Evolutionary conservation across 805 yeast species (phyloP), one percentile per base, ranked within the genome.

Genomic region (Clavispora fructus): DNA sequence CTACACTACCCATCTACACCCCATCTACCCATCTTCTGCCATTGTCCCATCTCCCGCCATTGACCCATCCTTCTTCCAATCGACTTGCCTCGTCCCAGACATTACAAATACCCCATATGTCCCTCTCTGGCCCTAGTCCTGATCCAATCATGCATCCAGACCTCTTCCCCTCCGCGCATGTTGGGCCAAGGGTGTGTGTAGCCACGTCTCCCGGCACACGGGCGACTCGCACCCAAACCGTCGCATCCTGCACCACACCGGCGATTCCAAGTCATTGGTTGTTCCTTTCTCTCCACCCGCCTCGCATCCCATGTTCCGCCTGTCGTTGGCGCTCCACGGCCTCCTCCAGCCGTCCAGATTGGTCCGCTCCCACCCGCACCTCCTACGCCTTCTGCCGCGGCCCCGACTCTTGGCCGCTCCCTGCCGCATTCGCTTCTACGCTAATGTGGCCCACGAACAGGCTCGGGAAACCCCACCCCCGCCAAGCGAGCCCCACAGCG

Each of bases 301-400:
- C 30, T 43, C 19, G 38, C 45, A 28, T 27, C 30, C 38, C 33
- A 37, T 38, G 25, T 27, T 23, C 16, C 41, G 40, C 19, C 35
- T 12, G 27, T 13, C 39, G 29, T 37, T 37, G 39, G 28, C 28
- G 28, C 17, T 25, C n/a, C 28, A 14, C 28, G 11, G 14, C 14
- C 28, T 12, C 17, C 11, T 37, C 17, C 10, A 9, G 28, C 39
- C 28, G 14, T 7, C 29, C 16, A 37, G 7, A 13, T n/a, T 19
- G 28, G 6, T 29, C 14, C 39, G 19, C 14, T 2, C 19, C 29
- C 40, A 6, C n/a, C 29, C 7, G 6, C 3, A 10, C 6, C 29
- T n/a, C 6, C 41, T 17, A 10, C 37, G 25, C 25, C 23, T 33
- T 16, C 25, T 33, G 2, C 23, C 25, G 2, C 37, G 8, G 7